phyloP scores from a whole-genome alignment of 352 stramenopile genomes.

The Phytophthora sp. region DNA sequence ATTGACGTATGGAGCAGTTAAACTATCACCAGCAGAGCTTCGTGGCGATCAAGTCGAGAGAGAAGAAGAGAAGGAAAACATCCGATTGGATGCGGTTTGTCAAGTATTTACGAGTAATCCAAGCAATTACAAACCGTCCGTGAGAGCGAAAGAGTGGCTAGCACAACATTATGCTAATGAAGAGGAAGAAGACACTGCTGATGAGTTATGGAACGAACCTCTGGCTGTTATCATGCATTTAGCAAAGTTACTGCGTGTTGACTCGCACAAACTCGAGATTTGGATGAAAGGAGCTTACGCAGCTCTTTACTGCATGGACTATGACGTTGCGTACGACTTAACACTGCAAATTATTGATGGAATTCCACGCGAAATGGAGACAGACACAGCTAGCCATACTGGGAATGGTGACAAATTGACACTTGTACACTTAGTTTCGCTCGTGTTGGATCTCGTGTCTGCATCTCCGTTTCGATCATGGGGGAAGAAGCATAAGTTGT shows the following conservation, averaged over 20 bases:
- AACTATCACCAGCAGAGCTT: constrained; percentile 42
- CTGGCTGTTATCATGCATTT: constrained; percentile 60
- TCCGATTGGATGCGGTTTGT: constrained; percentile 49
- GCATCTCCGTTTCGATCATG: constrained; percentile 66
- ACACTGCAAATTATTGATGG: constrained; percentile 48
- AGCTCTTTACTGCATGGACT: constrained; percentile 72
- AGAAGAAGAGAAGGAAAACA: constrained; percentile 20
- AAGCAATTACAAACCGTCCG: constrained; percentile 64
- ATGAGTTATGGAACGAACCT: constrained; percentile 29
- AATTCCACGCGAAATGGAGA: constrained; percentile 16
- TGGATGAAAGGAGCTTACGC: constrained; percentile 72
- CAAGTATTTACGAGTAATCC: constrained; percentile 71
- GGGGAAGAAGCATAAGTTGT: constrained; percentile 61
- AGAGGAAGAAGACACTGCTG: constrained; percentile 1
- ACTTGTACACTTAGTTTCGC: constrained; percentile 57
- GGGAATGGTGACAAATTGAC: constrained; percentile 31
- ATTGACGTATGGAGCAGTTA: constrained; percentile 61
- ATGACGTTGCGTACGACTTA: constrained; percentile 59
- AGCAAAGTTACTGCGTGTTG: constrained; percentile 54
- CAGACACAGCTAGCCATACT: neutral
- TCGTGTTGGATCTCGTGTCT: constrained; percentile 73
- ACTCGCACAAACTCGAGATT: constrained; percentile 48
- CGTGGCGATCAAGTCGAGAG: constrained; percentile 19
- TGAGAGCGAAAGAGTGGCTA: constrained; percentile 54
- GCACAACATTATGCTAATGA: constrained; percentile 22